Evolutionary conservation across 495 filamentous ascomycete genomes (phyloP), one percentile per base, ranked within the genome.

Genomic region (Xylaria grammica): DNA sequence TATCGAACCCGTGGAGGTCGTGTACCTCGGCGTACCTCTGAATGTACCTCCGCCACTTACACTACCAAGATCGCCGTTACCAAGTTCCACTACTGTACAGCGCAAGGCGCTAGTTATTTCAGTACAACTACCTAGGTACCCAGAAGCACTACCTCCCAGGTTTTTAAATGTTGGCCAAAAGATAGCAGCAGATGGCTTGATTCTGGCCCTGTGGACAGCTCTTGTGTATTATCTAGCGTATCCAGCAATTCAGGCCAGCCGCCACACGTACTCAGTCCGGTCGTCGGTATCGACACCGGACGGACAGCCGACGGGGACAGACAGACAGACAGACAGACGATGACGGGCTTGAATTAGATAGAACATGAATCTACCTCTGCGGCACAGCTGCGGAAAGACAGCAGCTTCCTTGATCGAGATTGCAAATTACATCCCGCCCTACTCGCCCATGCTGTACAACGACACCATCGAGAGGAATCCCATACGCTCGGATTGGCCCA

Each of bases 61-160:
- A 30, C 1, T 54, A 24, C 27, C 15, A 48, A 59, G 56, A 59
- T 59, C 56, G 27, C 42, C 56, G 27, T 45, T 44, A 44, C 54
- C 38, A 44, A 38, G 54, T 48, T 24, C 45, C 20, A 24, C 38
- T 57, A 30, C 54, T 34, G 11, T 42, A 24, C 19, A 27, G n/a
- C 13, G 53, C 36, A 19, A n/a, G 36, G 53, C 53, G 53, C 53
- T 56, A 56, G 53, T 42, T 53, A 53, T 15, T 32, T 30, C 30
- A 36, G 51, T 40, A 22, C 19, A 17, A 38, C 32, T 36, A 27
- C 20, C 51, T 50, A 24, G 22, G 22, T 5, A 24, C 44, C 24
- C 3, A 17, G 32, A 20, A 11, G 26, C 52, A 27, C 26, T 51
- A 51, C 27, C 49, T n/a, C 7, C 40, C 40, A 42, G 17, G 40